These are phyloP conservation scores for Alternaria postmessia DNA, from an alignment of 2,329 filamentous ascomycete genomes.

Conservation along the genomic window DNA sequence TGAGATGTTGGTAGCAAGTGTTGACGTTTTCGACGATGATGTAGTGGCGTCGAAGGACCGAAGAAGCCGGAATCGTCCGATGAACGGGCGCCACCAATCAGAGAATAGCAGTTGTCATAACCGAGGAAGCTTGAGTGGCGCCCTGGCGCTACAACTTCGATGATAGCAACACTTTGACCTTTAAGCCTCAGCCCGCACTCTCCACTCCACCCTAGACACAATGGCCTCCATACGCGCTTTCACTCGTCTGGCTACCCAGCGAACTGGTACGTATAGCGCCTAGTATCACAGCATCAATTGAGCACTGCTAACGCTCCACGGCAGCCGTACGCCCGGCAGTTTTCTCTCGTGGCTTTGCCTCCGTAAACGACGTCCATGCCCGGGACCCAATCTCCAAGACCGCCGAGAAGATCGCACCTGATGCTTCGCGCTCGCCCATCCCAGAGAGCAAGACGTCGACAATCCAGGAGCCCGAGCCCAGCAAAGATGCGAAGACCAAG, in stretches of 20 bases:
- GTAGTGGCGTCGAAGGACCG: conserved; percentile 17
- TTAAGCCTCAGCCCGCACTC: conserved; percentile 31
- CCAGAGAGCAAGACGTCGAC: conserved; percentile 66
- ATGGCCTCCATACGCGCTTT: conserved; percentile 52
- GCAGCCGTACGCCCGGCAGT: conserved; percentile 47
- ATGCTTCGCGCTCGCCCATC: conserved; percentile 39
- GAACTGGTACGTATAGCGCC: conserved; percentile 41
- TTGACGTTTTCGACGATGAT: conserved; percentile 25
- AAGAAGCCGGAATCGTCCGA: conserved; percentile 26
- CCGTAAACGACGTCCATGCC: conserved; percentile 44
- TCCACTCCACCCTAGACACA: conserved; percentile 38
- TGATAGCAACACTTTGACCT: conserved; percentile 36
- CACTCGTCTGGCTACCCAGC: conserved; percentile 48
- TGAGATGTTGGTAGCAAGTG: conserved; percentile 16
- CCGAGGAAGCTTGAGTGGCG: conserved; percentile 25
- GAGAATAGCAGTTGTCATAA: conserved; percentile 18
- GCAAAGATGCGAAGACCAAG: conserved; percentile 74
- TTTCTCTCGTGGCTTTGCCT: conserved; percentile 51
- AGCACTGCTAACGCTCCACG: conserved; percentile 34
- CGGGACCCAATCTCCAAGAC: conserved; percentile 46
- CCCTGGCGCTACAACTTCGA: conserved; percentile 27
- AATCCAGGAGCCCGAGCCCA: conserved; percentile 67
- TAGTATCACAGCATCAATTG: conserved; percentile 25
- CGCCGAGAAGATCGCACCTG: conserved; percentile 39
- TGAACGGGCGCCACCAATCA: conserved; percentile 14